Percentiles rank a stretch among this genome's conserved stretches.
Conservation (phyloP, 2,329 filamentous ascomycete species). For the Paraphoma chrysanthemicola region DNA sequence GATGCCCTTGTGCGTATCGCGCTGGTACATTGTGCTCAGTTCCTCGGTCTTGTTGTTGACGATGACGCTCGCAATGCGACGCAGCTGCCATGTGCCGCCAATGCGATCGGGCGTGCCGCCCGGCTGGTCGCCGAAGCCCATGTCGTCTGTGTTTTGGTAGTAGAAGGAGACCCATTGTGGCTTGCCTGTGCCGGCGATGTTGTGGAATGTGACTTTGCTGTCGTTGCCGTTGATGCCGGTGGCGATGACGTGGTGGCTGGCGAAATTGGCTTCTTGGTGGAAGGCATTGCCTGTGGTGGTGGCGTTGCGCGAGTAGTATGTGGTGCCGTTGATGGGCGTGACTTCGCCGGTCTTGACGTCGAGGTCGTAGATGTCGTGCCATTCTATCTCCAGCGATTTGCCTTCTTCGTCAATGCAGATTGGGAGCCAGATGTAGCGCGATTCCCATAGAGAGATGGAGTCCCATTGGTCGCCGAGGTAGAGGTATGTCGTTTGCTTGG, state of each 20-base stretch:
- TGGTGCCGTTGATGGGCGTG: slow-evolving; percentile 54
- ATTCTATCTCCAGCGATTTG: slow-evolving; percentile 58
- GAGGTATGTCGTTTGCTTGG: slow-evolving; percentile 58
- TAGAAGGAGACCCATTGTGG: slow-evolving; percentile 66
- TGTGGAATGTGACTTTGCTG: slow-evolving; percentile 60
- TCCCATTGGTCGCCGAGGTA: slow-evolving; percentile 64
- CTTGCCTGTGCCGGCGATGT: slow-evolving; percentile 58
- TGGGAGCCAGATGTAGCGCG: slow-evolving; percentile 65
- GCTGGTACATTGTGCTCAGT: slow-evolving; percentile 60
- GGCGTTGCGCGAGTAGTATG: slow-evolving; percentile 57
- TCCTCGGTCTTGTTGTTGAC: slow-evolving; percentile 61
- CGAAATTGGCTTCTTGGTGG: slow-evolving; percentile 64
- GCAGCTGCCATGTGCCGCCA: slow-evolving; percentile 65
- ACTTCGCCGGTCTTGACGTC: slow-evolving; percentile 61
- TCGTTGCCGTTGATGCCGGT: slow-evolving; percentile 64
- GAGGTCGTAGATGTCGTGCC: slow-evolving; percentile 65
- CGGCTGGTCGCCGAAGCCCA: slow-evolving; percentile 64
- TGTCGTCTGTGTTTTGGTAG: slow-evolving; percentile 67
- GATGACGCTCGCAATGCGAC: slow-evolving; percentile 66
- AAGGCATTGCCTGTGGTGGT: slow-evolving; percentile 57
- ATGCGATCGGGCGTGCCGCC: slow-evolving; percentile 66
- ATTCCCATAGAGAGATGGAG: slow-evolving; percentile 63
- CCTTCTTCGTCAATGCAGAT: slow-evolving; percentile 60
- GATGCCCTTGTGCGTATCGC: slow-evolving; percentile 66
- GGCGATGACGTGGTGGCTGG: slow-evolving; percentile 54